phyloP scores from a whole-genome alignment of 1,284 basidiomycete species.

The Heterobasidion irregulare region DNA sequence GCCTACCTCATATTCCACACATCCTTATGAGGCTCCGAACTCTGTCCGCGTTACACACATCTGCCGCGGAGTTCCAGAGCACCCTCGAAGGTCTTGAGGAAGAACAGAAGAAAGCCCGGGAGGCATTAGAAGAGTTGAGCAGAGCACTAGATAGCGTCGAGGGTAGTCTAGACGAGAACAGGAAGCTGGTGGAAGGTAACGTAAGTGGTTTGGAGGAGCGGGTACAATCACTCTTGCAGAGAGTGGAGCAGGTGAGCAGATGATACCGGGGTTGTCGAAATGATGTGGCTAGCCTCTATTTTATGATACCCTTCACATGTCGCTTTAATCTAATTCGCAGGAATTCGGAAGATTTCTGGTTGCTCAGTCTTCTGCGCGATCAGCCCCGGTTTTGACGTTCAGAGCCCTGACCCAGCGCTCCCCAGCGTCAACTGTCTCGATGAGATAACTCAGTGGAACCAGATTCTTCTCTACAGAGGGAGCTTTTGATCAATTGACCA shows the following conservation, averaged over 20 bases:
- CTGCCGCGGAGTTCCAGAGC: conserved; percentile 72
- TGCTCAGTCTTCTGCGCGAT: no score
- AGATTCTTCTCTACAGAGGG: no score
- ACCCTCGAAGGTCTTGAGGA: conserved; percentile 65
- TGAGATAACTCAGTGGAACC: no score
- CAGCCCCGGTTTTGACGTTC: no score
- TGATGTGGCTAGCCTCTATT: no score
- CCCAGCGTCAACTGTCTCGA: no score
- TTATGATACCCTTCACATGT: not conserved
- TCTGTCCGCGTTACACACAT: conserved; percentile 75
- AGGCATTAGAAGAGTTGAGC: conserved; percentile 60
- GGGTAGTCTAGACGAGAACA: conserved; percentile 70
- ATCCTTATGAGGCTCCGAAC: conserved; percentile 86
- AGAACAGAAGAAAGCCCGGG: conserved; percentile 55
- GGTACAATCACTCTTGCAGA: conserved; percentile 43
- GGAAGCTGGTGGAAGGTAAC: conserved; percentile 61
- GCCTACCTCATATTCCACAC: conserved; percentile 85
- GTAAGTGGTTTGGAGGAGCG: conserved; percentile 64
- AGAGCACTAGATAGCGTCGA: conserved; percentile 67
- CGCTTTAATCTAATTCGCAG: not conserved
- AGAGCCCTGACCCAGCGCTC: no score
- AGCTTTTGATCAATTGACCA: no score
- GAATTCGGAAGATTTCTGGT: no score
- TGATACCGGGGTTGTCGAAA: not conserved
- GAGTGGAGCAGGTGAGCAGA: conserved; percentile 34